Percentiles rank a stretch among this genome's conserved stretches.
phyloP scores from a whole-genome alignment of 2,329 filamentous ascomycete genomes.

The Helotiales sp. region DNA sequence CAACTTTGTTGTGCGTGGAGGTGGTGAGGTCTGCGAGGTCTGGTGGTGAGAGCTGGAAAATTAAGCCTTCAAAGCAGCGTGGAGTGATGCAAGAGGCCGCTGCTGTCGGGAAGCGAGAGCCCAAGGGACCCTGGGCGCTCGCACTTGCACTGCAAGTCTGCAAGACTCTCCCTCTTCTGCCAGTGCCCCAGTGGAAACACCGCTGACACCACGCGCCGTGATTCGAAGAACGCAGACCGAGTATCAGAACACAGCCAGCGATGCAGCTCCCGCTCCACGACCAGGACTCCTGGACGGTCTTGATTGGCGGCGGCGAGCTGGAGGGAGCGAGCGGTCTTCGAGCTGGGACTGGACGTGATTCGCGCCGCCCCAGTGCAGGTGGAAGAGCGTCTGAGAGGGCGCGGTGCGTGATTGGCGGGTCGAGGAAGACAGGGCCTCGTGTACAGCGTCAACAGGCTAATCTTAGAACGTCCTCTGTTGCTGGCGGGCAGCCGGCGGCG shows the following conservation, averaged over 20 bases:
- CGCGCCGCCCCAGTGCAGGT: constrained; percentile 30
- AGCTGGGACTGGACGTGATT: constrained; percentile 30
- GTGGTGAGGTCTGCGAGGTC: too few species aligned
- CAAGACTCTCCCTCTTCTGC: neutral
- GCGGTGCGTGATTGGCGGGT: constrained; percentile 21
- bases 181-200: constrained; percentile 9
- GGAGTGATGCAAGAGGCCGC: constrained; percentile 2
- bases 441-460: constrained; percentile 22
- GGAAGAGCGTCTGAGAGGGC: constrained; percentile 22
- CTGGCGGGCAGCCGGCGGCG: constrained; percentile 17
- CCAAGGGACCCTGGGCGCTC: neutral
- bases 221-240: constrained; percentile 8
- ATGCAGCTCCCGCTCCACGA: neutral
- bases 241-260: constrained; percentile 1
- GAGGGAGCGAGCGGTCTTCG: constrained; percentile 1
- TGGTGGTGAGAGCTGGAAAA: neutral
- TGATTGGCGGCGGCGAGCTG: neutral
- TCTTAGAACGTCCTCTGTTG: constrained; percentile 25
- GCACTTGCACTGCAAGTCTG: neutral
- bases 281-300: constrained; percentile 2
- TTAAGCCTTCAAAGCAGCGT: constrained; percentile 3
- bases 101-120: neutral
- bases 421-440: constrained; percentile 3
- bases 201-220: constrained; percentile 14
- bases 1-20: constrained; percentile 16